A percentile compares a stretch with the other conserved stretches of the same genome.
These are phyloP conservation scores for Paecilomyces fulvus DNA, from an alignment of 2,329 filamentous ascomycete genomes.

Conservation along the genomic window DNA sequence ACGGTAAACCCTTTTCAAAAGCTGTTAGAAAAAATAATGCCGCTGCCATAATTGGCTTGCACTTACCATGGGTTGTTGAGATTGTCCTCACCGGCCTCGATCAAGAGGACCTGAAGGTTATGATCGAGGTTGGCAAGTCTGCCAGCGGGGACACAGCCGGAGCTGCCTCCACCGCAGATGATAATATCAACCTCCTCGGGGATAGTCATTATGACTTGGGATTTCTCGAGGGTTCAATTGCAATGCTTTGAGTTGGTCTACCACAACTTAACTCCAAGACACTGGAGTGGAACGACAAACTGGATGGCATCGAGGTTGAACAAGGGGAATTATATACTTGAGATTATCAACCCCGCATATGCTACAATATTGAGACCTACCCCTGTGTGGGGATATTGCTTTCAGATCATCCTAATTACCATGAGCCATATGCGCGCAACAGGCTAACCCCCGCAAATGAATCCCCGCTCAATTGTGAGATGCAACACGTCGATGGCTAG, in stretches of 20 bases:
- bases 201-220: conserved; percentile 43
- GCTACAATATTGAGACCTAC: neutral
- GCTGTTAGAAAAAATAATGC: neutral
- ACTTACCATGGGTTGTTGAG: conserved; percentile 62
- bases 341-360: neutral
- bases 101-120: conserved; percentile 61
- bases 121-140: conserved; percentile 66
- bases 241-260: neutral
- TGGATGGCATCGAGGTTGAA: neutral
- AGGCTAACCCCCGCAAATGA: neutral
- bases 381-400: neutral
- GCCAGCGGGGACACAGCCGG: conserved; percentile 30
- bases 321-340: neutral
- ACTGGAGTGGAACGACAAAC: neutral
- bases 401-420: neutral
- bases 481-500: neutral
- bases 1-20: conserved; percentile 54
- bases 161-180: conserved; percentile 66
- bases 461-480: neutral
- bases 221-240: neutral
- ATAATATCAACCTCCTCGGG: conserved; percentile 79
- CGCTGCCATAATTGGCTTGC: neutral
- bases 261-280: neutral
- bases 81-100: conserved; percentile 65
- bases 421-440: neutral